Evolutionary conservation across 2,329 filamentous ascomycete species (phyloP).

Genomic region (Aspergillus quadrilineatus): DNA sequence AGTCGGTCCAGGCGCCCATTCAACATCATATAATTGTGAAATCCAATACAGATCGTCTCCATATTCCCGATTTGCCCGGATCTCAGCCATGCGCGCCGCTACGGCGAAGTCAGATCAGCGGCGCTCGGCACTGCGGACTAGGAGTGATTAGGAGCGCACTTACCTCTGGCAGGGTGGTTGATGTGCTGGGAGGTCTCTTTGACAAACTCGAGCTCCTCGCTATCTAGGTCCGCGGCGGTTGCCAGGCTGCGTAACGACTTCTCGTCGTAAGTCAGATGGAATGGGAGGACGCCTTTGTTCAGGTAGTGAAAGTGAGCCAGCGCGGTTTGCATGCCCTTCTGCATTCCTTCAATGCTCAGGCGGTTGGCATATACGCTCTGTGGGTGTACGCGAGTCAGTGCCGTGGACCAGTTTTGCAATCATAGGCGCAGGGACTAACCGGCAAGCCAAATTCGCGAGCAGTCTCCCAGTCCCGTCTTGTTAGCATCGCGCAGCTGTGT

Average conservation of each 20-base stretch:
- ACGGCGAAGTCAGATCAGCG: neutral
- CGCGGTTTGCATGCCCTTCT: slow-evolving; percentile 10
- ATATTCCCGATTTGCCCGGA: slow-evolving; percentile 1
- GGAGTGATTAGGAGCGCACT: neutral
- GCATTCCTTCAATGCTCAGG: slow-evolving; percentile 11
- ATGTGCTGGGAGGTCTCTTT: slow-evolving; percentile 7
- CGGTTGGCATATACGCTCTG: slow-evolving; percentile 12
- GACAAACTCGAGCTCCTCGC: slow-evolving; percentile 7
- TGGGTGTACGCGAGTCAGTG: slow-evolving; percentile 1
- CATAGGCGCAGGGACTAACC: slow-evolving; percentile 6
- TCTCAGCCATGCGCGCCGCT: slow-evolving; percentile 7
- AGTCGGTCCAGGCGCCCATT: slow-evolving; percentile 11
- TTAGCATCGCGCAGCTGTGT: slow-evolving; percentile 12
- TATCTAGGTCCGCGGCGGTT: slow-evolving; percentile 7
- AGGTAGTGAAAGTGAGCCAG: slow-evolving; percentile 16
- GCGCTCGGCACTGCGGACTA: neutral
- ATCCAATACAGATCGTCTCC: slow-evolving; percentile 14
- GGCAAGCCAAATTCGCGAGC: slow-evolving; percentile 9
- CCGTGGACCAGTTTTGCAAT: neutral
- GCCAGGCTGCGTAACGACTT: slow-evolving; percentile 7
- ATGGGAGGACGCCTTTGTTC: slow-evolving; percentile 14
- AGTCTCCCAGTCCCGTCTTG: slow-evolving; percentile 14
- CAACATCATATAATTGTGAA: slow-evolving; percentile 14
- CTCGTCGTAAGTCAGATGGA: slow-evolving; percentile 15
- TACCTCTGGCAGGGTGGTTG: slow-evolving; percentile 8